These are phyloP conservation scores for Zasmidium cellare DNA, from an alignment of 2,329 filamentous ascomycete genomes.

Conservation along the genomic window DNA sequence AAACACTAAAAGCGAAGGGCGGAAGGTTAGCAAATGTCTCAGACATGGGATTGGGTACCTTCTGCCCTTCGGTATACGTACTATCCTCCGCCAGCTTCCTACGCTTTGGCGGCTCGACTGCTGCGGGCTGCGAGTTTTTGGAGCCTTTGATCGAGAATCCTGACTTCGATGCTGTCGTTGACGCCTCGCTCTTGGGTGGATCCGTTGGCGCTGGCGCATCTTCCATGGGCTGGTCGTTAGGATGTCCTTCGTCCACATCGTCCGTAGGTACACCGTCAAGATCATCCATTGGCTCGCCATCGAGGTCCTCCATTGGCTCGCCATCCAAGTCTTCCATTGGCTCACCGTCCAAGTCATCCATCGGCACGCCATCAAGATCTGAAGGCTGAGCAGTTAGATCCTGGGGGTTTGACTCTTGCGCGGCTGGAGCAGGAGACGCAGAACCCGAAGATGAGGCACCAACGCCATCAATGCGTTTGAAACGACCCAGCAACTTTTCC, in stretches of 20 bases:
- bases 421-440: constrained; percentile 19
- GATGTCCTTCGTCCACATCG: constrained; percentile 12
- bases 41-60: too few species aligned
- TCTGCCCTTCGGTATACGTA: too few species aligned
- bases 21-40: too few species aligned
- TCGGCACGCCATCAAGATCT: constrained; percentile 50
- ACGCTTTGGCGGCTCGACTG: constrained; percentile 47
- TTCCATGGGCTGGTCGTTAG: constrained; percentile 10
- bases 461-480: constrained; percentile 57
- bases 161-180: constrained; percentile 3
- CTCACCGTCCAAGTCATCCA: constrained; percentile 32
- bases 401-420: not conserved
- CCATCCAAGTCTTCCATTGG: constrained; percentile 34
- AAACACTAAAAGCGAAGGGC: too few species aligned
- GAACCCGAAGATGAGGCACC: constrained; percentile 38
- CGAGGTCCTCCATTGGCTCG: constrained; percentile 10
- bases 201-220: constrained; percentile 15
- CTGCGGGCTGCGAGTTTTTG: constrained; percentile 14
- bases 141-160: constrained; percentile 28
- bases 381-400: constrained; percentile 43
- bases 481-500: constrained; percentile 38
- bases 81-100: constrained; percentile 77
- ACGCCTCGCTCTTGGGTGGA: constrained; percentile 5
- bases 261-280: constrained; percentile 19
- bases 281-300: constrained; percentile 4